phyloP scores from a whole-genome alignment of 352 stramenopile species.

The Phytophthora capsici region DNA sequence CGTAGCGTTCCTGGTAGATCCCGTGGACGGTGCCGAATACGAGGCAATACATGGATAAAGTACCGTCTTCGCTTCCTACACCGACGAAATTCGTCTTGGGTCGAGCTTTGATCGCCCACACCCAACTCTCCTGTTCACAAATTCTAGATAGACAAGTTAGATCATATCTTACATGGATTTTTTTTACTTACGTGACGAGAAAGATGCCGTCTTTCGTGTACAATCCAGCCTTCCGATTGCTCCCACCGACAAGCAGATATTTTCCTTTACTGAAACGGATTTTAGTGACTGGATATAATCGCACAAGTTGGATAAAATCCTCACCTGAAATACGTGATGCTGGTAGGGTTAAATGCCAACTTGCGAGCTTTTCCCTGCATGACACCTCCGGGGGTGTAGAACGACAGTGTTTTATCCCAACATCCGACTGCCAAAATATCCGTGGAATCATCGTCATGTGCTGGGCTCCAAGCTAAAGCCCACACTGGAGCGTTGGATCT shows the following conservation, averaged over 20 bases:
- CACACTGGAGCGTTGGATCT: conserved; percentile 82
- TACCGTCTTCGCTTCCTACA: conserved; percentile 88
- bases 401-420: conserved; percentile 94
- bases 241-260: conserved; percentile 92
- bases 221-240: conserved; percentile 85
- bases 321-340: conserved; percentile 88
- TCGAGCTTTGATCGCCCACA: conserved; percentile 89
- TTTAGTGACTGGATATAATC: background rate
- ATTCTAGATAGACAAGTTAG: conserved; percentile 47
- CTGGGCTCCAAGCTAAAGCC: conserved; percentile 86
- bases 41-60: conserved; percentile 86
- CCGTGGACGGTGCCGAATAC: conserved; percentile 93
- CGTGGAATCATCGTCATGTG: conserved; percentile 73
- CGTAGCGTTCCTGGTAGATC: conserved; percentile 94
- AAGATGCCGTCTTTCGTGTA: conserved; percentile 91
- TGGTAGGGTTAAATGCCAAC: conserved; percentile 93
- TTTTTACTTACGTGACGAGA: conserved; percentile 50
- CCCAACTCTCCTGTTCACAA: conserved; percentile 88
- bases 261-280: conserved; percentile 77
- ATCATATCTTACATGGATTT: too few relatives aligned
- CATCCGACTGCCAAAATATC: conserved; percentile 92
- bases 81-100: conserved; percentile 89
- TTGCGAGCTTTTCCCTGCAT: conserved; percentile 89
- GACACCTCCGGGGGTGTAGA: conserved; percentile 89
- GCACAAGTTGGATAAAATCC: background rate